Evolutionary conservation across 257 asterid species (phyloP).

Genomic region (Dorcoceras hygrometricum): DNA sequence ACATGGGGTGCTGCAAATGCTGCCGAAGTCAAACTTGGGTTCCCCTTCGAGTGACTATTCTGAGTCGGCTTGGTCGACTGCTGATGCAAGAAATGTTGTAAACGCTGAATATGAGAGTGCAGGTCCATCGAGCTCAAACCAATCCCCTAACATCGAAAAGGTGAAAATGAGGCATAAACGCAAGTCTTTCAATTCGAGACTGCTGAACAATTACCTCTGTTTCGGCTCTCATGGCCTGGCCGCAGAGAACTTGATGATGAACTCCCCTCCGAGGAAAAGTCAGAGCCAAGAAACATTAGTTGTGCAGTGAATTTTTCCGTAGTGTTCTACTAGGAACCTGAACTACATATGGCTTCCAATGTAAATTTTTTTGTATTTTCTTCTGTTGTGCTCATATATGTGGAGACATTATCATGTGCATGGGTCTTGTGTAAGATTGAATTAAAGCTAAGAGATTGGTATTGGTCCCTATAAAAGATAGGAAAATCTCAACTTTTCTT

Average conservation of each 20-base stretch:
- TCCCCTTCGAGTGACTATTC: slow-evolving; percentile 56
- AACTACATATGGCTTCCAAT: neutral
- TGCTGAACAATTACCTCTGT: slow-evolving; percentile 69
- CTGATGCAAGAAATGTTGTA: slow-evolving; percentile 24
- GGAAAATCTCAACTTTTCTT: too few species aligned
- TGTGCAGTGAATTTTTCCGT: neutral
- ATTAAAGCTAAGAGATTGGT: neutral
- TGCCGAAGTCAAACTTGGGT: slow-evolving; percentile 40
- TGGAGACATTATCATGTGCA: neutral
- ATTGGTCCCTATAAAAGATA: too few species aligned
- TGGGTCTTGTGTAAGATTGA: neutral
- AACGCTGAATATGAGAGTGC: slow-evolving; percentile 26
- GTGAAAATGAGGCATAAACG: slow-evolving; percentile 39
- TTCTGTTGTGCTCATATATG: neutral
- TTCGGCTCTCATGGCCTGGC: slow-evolving; percentile 69
- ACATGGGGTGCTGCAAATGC: slow-evolving; percentile 57
- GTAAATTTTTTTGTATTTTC: neutral
- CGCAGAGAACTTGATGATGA: slow-evolving; percentile 35
- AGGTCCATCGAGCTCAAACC: slow-evolving; percentile 26
- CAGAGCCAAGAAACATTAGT: slow-evolving; percentile 23
- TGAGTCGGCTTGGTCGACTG: slow-evolving; percentile 57
- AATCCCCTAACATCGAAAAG: slow-evolving; percentile 31
- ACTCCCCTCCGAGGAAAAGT: slow-evolving; percentile 14
- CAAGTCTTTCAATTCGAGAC: slow-evolving; percentile 49
- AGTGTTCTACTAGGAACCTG: neutral